A percentile compares a stretch with the other conserved stretches of the same genome.
These are phyloP conservation scores for Coniochaeta sp. DNA, from an alignment of 2,329 filamentous ascomycete species.

Conservation along the genomic window DNA sequence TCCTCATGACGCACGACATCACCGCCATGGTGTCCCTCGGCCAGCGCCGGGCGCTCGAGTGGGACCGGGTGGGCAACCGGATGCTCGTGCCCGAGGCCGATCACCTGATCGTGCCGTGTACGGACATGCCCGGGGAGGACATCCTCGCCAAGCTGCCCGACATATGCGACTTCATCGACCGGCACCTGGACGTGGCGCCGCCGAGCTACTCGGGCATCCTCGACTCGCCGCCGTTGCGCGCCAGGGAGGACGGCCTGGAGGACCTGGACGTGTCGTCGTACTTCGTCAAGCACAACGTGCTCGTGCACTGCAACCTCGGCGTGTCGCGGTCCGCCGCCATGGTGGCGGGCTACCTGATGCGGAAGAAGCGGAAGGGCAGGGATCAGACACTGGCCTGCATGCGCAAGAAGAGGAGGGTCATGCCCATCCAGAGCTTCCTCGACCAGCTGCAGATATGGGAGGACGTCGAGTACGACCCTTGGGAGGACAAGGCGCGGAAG, in stretches of 20 bases:
- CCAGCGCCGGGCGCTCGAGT: not conserved
- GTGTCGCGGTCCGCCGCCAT: conserved; percentile 13
- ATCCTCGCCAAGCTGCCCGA: conserved; percentile 4
- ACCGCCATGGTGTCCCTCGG: conserved; percentile 12
- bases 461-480: conserved; percentile 10
- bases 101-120: conserved; percentile 8
- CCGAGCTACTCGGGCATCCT: not conserved
- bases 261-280: not conserved
- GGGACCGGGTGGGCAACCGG: conserved; percentile 4
- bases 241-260: not conserved
- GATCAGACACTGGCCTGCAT: conserved; percentile 6
- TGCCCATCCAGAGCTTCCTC: conserved; percentile 14
- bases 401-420: conserved; percentile 6
- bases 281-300: conserved; percentile 5
- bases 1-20: conserved; percentile 7
- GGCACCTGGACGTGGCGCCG: not conserved
- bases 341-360: conserved; percentile 16
- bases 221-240: not conserved
- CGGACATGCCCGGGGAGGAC: conserved; percentile 7
- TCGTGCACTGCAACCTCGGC: conserved; percentile 19
- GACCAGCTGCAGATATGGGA: conserved; percentile 16
- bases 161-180: conserved; percentile 15
- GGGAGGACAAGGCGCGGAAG: conserved; percentile 9
- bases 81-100: conserved; percentile 5
- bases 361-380: conserved; percentile 4